Evolutionary conservation across 352 stramenopile species (phyloP).

Genomic region (Phytophthora tubulina): DNA sequence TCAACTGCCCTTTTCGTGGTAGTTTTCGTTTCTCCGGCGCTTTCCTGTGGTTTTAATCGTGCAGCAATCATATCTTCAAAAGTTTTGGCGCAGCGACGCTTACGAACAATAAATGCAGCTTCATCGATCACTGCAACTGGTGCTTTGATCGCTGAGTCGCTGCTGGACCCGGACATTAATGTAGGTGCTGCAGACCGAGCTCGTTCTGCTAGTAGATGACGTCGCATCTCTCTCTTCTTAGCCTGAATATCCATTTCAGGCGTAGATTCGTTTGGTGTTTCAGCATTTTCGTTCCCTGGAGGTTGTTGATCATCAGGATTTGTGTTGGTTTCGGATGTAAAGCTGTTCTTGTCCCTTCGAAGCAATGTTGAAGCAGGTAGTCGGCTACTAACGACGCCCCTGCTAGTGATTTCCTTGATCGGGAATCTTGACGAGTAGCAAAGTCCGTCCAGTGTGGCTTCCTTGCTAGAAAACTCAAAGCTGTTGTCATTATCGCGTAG

Average conservation of each 20-base stretch:
- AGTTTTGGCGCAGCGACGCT: conserved; percentile 75
- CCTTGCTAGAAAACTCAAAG: conserved; percentile 66
- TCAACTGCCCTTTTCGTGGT: conserved; percentile 10
- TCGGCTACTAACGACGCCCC: conserved; percentile 13
- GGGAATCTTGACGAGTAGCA: conserved; percentile 70
- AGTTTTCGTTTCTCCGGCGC: background rate
- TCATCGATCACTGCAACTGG: conserved; percentile 32
- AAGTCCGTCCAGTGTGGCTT: conserved; percentile 55
- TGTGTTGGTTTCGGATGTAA: conserved; percentile 1
- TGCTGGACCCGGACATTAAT: conserved; percentile 17
- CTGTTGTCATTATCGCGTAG: conserved; percentile 61
- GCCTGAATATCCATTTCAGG: conserved; percentile 25
- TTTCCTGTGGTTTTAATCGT: conserved; percentile 37
- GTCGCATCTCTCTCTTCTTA: conserved; percentile 33
- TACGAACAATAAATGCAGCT: conserved; percentile 53
- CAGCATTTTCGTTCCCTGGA: conserved; percentile 1
- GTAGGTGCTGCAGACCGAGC: conserved; percentile 29
- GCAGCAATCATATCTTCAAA: conserved; percentile 82
- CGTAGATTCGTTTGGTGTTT: conserved; percentile 2
- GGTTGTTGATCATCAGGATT: conserved; percentile 7
- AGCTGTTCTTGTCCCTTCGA: conserved; percentile 12
- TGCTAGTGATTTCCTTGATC: conserved; percentile 38
- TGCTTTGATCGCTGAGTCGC: conserved; percentile 17
- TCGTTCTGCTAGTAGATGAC: conserved; percentile 30
- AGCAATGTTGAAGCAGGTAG: conserved; percentile 33